These are phyloP conservation scores for Pythium oligandrum DNA, from an alignment of 352 stramenopile species.

Conservation along the genomic window DNA sequence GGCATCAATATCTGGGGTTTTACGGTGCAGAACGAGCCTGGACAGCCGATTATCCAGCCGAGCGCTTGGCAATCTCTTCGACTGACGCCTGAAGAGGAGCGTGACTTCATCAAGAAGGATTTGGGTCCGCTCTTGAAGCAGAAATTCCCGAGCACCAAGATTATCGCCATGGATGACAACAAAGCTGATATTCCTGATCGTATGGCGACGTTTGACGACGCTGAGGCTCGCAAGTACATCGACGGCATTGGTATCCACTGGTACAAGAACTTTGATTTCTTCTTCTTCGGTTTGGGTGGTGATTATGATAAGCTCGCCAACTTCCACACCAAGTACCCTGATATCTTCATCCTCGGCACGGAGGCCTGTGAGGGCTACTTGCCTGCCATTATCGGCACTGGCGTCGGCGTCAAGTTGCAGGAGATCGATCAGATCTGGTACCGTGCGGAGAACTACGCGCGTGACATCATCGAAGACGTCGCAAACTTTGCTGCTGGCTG, in stretches of 20 bases:
- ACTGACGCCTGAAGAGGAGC: conserved; percentile 24
- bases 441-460: conserved; percentile 63
- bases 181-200: conserved; percentile 45
- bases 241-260: conserved; percentile 82
- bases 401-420: conserved; percentile 38
- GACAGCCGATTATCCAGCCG: conserved; percentile 30
- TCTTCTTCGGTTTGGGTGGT: conserved; percentile 23
- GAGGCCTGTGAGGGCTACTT: conserved; percentile 72
- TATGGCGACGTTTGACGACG: conserved; percentile 31
- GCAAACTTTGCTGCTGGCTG: conserved; percentile 63
- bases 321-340: conserved; percentile 41
- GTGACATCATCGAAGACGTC: conserved; percentile 82
- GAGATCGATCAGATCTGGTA: conserved; percentile 40
- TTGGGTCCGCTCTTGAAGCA: conserved; percentile 55
- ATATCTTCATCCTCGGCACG: conserved; percentile 74
- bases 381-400: conserved; percentile 29
- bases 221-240: conserved; percentile 56
- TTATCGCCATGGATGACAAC: conserved; percentile 82
- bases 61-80: conserved; percentile 47
- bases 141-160: conserved; percentile 66
- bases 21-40: conserved; percentile 81
- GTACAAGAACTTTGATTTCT: conserved; percentile 56
- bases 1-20: conserved; percentile 71
- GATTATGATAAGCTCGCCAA: conserved; percentile 40
- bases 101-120: conserved; percentile 59